These are phyloP conservation scores for Fusarium beomiforme DNA, from an alignment of 2,329 filamentous ascomycete genomes.

Conservation along the genomic window DNA sequence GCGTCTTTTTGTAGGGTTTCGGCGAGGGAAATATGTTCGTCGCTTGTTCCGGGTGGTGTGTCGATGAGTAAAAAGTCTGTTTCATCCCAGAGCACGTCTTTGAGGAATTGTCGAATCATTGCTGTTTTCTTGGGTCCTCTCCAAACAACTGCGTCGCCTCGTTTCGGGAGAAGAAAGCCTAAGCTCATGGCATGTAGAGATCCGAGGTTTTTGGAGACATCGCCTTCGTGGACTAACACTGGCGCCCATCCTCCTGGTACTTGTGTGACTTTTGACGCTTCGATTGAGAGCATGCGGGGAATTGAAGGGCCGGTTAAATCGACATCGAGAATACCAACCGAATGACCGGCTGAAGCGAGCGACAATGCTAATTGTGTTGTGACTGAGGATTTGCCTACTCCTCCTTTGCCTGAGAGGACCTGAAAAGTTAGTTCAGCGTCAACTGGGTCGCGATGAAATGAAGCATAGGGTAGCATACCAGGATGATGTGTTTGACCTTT, in stretches of 20 bases:
- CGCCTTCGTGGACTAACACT: conserved; percentile 78
- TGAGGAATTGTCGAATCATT: conserved; percentile 96
- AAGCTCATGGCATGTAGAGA: conserved; percentile 88
- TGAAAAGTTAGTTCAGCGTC: conserved; percentile 43
- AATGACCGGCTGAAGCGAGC: conserved; percentile 83
- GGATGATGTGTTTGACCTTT: conserved; percentile 79
- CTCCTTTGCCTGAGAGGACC: conserved; percentile 95
- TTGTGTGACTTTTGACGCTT: conserved; percentile 89
- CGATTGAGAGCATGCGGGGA: conserved; percentile 91
- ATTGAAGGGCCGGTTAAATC: conserved; percentile 97
- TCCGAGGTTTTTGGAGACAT: conserved; percentile 63
- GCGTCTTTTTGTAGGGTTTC: conserved; percentile 79
- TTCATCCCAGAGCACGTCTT: conserved; percentile 87
- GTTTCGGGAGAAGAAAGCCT: conserved; percentile 84
- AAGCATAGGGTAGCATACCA: conserved; percentile 60
- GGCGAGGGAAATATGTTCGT: conserved; percentile 95
- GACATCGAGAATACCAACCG: conserved; percentile 94
- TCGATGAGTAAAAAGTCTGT: conserved; percentile 95
- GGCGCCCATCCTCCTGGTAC: conserved; percentile 93
- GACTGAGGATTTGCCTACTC: conserved; percentile 97
- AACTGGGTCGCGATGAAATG: not conserved
- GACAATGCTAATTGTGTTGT: conserved; percentile 95
- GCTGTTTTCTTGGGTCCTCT: conserved; percentile 98
- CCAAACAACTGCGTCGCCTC: conserved; percentile 96
- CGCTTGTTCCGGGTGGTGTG: conserved; percentile 93